Evolutionary conservation across 768 basidiomycete genomes (phyloP).

Genomic region (Auriscalpium vulgare): DNA sequence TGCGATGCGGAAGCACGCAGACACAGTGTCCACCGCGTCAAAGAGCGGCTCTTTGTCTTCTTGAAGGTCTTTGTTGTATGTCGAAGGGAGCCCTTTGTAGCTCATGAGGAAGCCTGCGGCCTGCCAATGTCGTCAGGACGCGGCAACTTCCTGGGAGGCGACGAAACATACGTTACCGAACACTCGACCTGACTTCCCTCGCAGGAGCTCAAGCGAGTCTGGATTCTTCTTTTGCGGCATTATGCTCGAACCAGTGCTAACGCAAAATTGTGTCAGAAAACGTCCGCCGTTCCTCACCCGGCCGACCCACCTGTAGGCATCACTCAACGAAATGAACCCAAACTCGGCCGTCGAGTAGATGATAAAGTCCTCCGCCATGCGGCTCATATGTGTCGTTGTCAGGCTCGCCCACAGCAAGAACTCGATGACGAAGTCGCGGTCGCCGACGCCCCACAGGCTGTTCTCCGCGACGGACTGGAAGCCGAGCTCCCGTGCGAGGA

Average conservation of each 20-base stretch:
- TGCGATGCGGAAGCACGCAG: slow-evolving; percentile 83
- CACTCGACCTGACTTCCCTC: slow-evolving; percentile 91
- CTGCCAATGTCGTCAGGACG: slow-evolving; percentile 27
- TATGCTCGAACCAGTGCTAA: slow-evolving; percentile 94
- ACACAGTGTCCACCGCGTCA: slow-evolving; percentile 84
- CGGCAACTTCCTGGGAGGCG: not conserved
- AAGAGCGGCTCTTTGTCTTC: slow-evolving; percentile 98
- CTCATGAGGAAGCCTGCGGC: slow-evolving; percentile 99
- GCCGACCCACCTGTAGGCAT: slow-evolving; percentile 84
- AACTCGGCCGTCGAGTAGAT: slow-evolving; percentile 97
- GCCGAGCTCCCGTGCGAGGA: slow-evolving; percentile 83
- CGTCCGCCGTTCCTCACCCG: not conserved
- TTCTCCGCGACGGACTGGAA: slow-evolving; percentile 89
- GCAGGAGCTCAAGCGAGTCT: slow-evolving; percentile 89
- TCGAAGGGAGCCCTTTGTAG: slow-evolving; percentile 93
- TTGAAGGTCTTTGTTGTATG: slow-evolving; percentile 99
- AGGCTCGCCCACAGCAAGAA: slow-evolving; percentile 95
- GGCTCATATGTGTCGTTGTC: slow-evolving; percentile 88
- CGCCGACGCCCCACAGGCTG: slow-evolving; percentile 93
- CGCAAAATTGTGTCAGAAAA: slow-evolving; percentile 1
- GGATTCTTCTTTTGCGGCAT: slow-evolving; percentile 99
- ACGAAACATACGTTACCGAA: slow-evolving; percentile 71
- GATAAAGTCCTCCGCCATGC: slow-evolving; percentile 93
- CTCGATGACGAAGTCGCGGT: slow-evolving; percentile 95
- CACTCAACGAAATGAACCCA: slow-evolving; percentile 90